Evolutionary conservation across 1,139 yeast species (phyloP).

Genomic region (Ogataea hybrid): DNA sequence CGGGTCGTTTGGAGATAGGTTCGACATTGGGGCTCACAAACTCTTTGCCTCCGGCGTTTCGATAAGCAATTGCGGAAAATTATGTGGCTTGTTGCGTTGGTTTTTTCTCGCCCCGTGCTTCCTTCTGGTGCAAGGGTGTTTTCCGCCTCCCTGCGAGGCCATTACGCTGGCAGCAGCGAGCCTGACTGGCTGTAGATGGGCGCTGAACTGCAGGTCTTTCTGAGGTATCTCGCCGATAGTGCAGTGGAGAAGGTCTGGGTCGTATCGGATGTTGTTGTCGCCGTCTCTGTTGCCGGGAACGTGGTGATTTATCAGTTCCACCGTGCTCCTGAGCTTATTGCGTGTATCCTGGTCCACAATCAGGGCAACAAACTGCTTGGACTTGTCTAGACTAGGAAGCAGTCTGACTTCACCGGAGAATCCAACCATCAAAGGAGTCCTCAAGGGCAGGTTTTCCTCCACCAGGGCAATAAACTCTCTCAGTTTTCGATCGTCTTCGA

Average conservation of each 20-base stretch:
- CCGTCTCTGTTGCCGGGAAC: constrained; percentile 3
- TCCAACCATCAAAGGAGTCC: constrained; percentile 7
- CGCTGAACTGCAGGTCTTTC: background rate
- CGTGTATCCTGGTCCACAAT: constrained; percentile 9
- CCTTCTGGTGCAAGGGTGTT: constrained; percentile 5
- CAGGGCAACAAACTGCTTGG: constrained; percentile 15
- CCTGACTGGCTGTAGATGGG: background rate
- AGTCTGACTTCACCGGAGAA: constrained; percentile 8
- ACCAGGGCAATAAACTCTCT: background rate
- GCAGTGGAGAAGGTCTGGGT: constrained; percentile 10
- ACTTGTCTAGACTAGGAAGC: constrained; percentile 15
- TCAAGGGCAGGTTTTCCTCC: background rate
- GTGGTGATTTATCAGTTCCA: constrained; percentile 10
- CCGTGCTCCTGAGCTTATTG: background rate
- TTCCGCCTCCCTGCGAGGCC: constrained; percentile 6
- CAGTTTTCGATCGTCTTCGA: constrained; percentile 1
- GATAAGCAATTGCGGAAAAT: constrained; percentile 2
- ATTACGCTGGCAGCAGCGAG: constrained; percentile 1
- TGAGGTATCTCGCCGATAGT: constrained; percentile 14
- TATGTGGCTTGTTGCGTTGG: constrained; percentile 1
- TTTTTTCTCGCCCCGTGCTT: background rate
- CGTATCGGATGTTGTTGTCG: constrained; percentile 9
- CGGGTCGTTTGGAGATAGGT: constrained; percentile 30
- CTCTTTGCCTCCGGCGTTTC: constrained; percentile 11
- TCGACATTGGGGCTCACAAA: constrained; percentile 12